Percentiles rank a stretch among this genome's conserved stretches.
Evolutionary conservation across 805 yeast genomes (phyloP).

Genomic region (Saturnispora kantuleensis): DNA sequence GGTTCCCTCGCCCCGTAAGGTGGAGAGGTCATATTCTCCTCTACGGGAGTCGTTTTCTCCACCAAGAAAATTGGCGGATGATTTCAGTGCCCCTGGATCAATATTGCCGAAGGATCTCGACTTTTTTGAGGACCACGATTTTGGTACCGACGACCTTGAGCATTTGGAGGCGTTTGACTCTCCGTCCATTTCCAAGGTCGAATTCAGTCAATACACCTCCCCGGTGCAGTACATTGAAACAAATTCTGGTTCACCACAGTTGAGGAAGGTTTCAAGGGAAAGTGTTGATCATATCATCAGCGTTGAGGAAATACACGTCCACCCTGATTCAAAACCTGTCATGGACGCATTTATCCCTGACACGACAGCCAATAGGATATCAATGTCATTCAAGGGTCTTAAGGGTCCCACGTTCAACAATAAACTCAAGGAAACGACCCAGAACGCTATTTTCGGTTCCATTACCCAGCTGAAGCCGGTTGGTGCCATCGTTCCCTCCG

Average conservation of each 20-base stretch:
- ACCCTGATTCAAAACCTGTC: background rate
- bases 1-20: background rate
- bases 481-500: slow-evolving; percentile 12
- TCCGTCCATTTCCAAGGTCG: background rate
- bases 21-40: background rate
- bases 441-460: slow-evolving; percentile 23
- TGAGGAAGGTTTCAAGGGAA: slow-evolving; percentile 7
- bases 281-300: slow-evolving; percentile 11
- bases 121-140: slow-evolving; percentile 9
- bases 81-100: background rate
- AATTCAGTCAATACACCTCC: background rate
- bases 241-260: background rate
- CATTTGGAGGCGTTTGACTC: slow-evolving; percentile 1
- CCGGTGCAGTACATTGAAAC: background rate
- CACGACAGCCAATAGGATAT: slow-evolving; percentile 18
- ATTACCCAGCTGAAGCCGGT: slow-evolving; percentile 11
- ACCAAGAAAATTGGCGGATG: background rate
- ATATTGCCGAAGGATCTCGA: slow-evolving; percentile 2
- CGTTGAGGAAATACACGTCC: slow-evolving; percentile 9
- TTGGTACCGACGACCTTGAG: slow-evolving; percentile 2
- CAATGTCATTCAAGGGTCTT: slow-evolving; percentile 52
- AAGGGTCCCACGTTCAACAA: slow-evolving; percentile 41
- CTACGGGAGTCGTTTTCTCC: background rate
- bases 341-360: slow-evolving; percentile 13
- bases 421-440: slow-evolving; percentile 19